Base-by-base conservation (phyloP, 2,329 filamentous ascomycete species). In the Xylaria sp. region DNA sequence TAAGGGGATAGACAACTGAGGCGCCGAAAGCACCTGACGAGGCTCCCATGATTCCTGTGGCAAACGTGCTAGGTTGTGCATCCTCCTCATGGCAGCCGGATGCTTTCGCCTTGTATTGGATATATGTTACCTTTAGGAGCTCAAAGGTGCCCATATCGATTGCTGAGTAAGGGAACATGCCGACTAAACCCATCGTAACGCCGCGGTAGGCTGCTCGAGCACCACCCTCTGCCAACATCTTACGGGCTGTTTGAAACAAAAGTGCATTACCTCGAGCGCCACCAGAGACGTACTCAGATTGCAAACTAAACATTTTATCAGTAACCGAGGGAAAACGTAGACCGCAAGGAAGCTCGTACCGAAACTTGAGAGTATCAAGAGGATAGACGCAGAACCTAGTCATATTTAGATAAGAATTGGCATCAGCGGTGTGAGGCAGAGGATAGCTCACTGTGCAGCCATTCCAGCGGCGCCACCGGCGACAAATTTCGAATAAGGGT, bases 141-240 rank as follows among this genome's bases (percentile, higher is more conserved):
- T 99, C 96, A 77, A 98, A 99, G 0, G 93, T 97, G 72, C 93
- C 93, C 76, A 99, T 91, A 78, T 99, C 96, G 77, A 99, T 97
- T 58, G 96, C 96, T 50, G 94, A 95, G 79, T 98, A 99, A 0
- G 96, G 96, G 76, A 99, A 99, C 90, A 98, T 98, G 78, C 96
- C 96, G 59, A 98, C 83, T 3, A 99, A 86, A 17, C 96, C 96
- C 88, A 98, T 96, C 0, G 94, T 94, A 39, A 99, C 86, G 48
- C 96, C 96, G 62, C 95, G 93, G 80, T 98, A 99, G 71, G 94
- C 95, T 6, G 92, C 86, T 36, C 88, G 84, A 32, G 94, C 73
- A 24, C 93, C 93, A 67, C 93, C 92, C 67, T 90, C 88, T 48
- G 85, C 86, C 84, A 90, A 93, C 91, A 99, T 97, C 79, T 94